A percentile compares a stretch with the other conserved stretches of the same genome.
These are phyloP conservation scores for Nicotiana paniculata DNA, from an alignment of 257 asterid species.

Conservation along the genomic window DNA sequence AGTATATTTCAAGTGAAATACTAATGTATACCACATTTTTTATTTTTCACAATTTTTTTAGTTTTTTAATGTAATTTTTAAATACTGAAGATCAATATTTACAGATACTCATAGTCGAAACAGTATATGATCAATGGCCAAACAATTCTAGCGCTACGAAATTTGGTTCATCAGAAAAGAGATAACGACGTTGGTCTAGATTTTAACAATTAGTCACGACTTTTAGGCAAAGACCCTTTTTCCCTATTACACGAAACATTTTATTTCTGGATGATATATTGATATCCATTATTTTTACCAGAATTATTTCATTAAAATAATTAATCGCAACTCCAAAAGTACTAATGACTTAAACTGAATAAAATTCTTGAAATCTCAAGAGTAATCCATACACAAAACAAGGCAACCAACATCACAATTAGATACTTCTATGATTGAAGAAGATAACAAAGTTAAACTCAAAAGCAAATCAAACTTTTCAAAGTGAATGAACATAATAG, in stretches of 20 bases:
- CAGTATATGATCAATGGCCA: background rate
- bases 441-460: background rate
- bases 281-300: background rate
- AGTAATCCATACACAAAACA: background rate
- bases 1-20: too few relatives aligned
- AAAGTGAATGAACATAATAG: background rate
- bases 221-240: too few relatives aligned
- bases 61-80: too few relatives aligned
- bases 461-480: background rate
- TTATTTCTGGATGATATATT: background rate
- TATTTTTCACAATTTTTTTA: too few relatives aligned
- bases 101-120: background rate
- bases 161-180: background rate
- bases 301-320: background rate
- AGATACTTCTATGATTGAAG: background rate
- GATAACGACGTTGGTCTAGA: background rate
- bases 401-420: background rate
- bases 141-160: background rate
- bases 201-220: background rate
- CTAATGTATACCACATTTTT: too few relatives aligned
- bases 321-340: too few relatives aligned
- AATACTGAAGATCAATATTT: background rate
- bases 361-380: background rate
- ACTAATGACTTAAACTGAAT: background rate
- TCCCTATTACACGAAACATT: background rate